Evolutionary conservation across 2,329 filamentous ascomycete genomes (phyloP).

Genomic region (Pyrenochaeta sp.): DNA sequence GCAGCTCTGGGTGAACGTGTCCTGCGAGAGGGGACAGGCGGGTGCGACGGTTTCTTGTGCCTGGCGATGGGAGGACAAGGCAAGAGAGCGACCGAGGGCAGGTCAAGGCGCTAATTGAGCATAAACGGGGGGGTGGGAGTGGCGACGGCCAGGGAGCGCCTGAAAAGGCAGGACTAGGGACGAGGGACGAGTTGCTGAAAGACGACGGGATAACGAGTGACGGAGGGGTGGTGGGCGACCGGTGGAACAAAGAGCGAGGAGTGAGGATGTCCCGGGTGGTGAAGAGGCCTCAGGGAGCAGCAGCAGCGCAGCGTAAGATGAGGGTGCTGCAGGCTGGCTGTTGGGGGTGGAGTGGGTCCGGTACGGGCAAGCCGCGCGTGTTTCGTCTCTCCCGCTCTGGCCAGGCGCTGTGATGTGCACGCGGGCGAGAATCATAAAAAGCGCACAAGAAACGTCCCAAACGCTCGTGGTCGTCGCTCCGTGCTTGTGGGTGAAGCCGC

Average conservation of each 20-base stretch:
- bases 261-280: constrained; percentile 5
- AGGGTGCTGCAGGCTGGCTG: constrained; percentile 17
- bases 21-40: background rate
- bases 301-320: constrained; percentile 6
- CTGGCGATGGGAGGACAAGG: constrained; percentile 19
- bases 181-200: too few relatives aligned
- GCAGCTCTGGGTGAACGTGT: constrained; percentile 3
- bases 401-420: constrained; percentile 23
- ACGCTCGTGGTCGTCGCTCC: constrained; percentile 2
- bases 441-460: constrained; percentile 13
- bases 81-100: constrained; percentile 7
- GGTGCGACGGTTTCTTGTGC: constrained; percentile 11
- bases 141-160: constrained; percentile 11
- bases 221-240: constrained; percentile 10
- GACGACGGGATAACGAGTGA: constrained; percentile 21
- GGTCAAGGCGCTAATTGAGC: constrained; percentile 13
- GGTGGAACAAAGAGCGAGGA: background rate
- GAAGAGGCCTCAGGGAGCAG: constrained; percentile 10
- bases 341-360: constrained; percentile 19
- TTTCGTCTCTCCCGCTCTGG: constrained; percentile 27
- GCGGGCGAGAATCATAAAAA: constrained; percentile 8
- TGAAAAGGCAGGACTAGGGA: constrained; percentile 2
- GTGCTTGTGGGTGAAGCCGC: constrained; percentile 5
- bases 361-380: constrained; percentile 21
- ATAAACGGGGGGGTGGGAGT: constrained; percentile 1